Base-by-base conservation (phyloP, 495 filamentous ascomycete species). In the Annulohypoxylon bovei region DNA sequence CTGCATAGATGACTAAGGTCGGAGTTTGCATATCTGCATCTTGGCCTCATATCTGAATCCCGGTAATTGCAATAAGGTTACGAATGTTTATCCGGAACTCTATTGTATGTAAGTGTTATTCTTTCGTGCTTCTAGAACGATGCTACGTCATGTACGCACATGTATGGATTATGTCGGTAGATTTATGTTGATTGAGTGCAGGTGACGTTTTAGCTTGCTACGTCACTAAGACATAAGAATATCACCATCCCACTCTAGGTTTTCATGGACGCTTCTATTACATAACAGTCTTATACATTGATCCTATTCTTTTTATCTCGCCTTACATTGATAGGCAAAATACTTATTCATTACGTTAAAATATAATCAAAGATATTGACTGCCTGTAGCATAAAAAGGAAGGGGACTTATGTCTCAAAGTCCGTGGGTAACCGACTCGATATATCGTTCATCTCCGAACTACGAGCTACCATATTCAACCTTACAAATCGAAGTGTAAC, bases 31-130 rank as follows among this genome's bases (percentile, higher is more conserved):
- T 22, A 35, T 60, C 56, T 42, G 56, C 18, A 47, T 60, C 30
- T 18, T 28, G 28, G n/a, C 20, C 4, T 22, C 18, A n/a, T 37
- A 37, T 27, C 35, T 32, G n/a, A 25, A 25, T 33, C 22, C 40
- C 40, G 56, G 39, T 7, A 50, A 60, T 23, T 60, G 18, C 6
- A 35, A 60, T 60, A 47, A 46, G 56, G 56, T 46, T 59, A 16
- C 9, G n/a, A 46, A 46, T 30, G 16, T 59, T 42, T 20, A 44
- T 46, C 39, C 56, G 6, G 25, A 46, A 47, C 40, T 60, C 40
- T 28, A 30, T 47, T 47, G n/a, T n/a, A n/a, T n/a, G n/a, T n/a
- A n/a, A n/a, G n/a, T n/a, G n/a, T 20, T 47, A 42, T 42, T 42
- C 39, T 18, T 42, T 42, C n/a, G 39, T 4, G n/a, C 16, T 60